phyloP scores from a whole-genome alignment of 176 grass and related monocot species.

The Bothriochloa decipiens region DNA sequence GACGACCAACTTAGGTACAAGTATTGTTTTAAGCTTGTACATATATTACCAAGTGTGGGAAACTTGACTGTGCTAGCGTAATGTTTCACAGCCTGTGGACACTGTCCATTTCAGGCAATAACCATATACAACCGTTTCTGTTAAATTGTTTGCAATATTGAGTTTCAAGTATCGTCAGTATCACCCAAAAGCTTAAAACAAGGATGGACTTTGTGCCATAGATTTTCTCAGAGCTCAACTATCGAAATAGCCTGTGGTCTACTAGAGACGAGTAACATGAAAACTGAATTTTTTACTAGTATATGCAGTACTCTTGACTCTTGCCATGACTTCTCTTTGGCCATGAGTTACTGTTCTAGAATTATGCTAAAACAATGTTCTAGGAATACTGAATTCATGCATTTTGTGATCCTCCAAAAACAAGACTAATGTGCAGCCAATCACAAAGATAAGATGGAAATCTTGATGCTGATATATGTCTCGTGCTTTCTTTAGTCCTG shows the following conservation, averaged over 20 bases:
- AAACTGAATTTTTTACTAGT: not conserved
- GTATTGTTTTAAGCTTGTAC: conserved; percentile 38
- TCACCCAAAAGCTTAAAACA: conserved; percentile 1
- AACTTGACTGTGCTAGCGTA: conserved; percentile 36
- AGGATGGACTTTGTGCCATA: not conserved
- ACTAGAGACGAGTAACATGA: not conserved
- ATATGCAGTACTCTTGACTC: not conserved
- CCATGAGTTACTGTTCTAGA: not conserved
- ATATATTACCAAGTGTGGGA: conserved; percentile 27
- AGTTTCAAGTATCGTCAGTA: not conserved
- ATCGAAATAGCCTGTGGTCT: not conserved
- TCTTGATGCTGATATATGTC: not conserved
- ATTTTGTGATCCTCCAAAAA: not conserved
- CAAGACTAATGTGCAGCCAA: not conserved
- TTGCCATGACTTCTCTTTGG: not conserved
- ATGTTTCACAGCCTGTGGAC: conserved; percentile 30
- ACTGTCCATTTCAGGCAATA: conserved; percentile 17
- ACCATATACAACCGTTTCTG: not conserved
- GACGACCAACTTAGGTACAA: conserved; percentile 82
- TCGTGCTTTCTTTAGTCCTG: conserved; percentile 18
- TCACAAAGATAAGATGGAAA: conserved; percentile 38
- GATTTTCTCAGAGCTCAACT: not conserved
- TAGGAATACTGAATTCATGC: not conserved
- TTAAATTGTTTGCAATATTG: not conserved
- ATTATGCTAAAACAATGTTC: not conserved